Conservation (phyloP, 2,329 filamentous ascomycete genomes). For the Aspergillus fischeri region DNA sequence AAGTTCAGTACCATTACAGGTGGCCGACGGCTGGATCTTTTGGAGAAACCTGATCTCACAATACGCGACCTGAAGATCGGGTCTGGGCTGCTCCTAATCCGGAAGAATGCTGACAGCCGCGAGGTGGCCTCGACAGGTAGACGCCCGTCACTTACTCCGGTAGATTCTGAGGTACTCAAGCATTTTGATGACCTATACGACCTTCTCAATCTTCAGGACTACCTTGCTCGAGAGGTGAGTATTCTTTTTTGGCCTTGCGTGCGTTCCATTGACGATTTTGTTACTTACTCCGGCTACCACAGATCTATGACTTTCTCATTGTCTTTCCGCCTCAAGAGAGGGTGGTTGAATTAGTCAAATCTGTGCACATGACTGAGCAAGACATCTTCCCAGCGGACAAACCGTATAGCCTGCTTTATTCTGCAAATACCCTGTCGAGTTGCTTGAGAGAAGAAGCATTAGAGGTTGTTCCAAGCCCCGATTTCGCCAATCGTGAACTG, state of each 20-base stretch:
- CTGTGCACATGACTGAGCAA: constrained; percentile 48
- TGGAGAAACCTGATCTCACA: constrained; percentile 56
- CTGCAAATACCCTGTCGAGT: constrained; percentile 61
- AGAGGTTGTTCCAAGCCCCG: constrained; percentile 22
- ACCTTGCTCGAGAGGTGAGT: constrained; percentile 62
- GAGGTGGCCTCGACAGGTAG: constrained; percentile 25
- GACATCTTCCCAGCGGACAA: constrained; percentile 66
- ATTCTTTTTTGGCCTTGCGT: neutral
- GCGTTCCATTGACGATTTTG: neutral
- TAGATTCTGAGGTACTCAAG: constrained; percentile 75
- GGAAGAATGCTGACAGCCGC: constrained; percentile 52
- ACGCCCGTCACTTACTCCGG: constrained; percentile 52
- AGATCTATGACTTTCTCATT: constrained; percentile 67
- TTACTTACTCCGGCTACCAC: constrained; percentile 8
- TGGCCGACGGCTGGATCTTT: constrained; percentile 62
- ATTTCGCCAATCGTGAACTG: neutral
- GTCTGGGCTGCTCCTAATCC: constrained; percentile 62
- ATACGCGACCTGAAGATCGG: constrained; percentile 65
- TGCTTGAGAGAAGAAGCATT: constrained; percentile 52
- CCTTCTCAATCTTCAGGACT: constrained; percentile 70
- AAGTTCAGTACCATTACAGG: constrained; percentile 70
- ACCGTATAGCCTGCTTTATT: constrained; percentile 71
- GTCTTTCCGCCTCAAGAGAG: constrained; percentile 65
- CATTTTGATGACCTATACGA: constrained; percentile 83
- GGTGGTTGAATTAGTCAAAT: constrained; percentile 57